These are phyloP conservation scores for Wilcoxina mikolae DNA, from an alignment of 495 filamentous ascomycete genomes.

Conservation along the genomic window DNA sequence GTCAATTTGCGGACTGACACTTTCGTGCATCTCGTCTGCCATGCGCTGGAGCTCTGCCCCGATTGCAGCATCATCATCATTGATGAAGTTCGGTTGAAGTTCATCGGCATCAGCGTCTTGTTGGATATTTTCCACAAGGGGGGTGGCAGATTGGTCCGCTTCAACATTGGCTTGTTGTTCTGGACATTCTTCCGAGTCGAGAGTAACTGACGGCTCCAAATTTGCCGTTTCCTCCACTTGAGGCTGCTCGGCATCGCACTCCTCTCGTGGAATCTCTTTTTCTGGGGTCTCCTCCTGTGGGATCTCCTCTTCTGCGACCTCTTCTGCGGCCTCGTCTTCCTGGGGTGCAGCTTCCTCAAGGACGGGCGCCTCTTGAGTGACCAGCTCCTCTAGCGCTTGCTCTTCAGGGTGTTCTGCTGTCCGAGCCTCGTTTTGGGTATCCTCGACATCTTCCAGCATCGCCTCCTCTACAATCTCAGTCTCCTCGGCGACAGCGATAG, in stretches of 20 bases:
- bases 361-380: background rate
- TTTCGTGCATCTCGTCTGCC: background rate
- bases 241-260: background rate
- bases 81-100: too few species aligned
- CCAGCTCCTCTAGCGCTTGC: background rate
- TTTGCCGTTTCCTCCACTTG: background rate
- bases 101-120: background rate
- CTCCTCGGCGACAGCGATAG: background rate
- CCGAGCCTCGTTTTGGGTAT: too few species aligned
- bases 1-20: background rate
- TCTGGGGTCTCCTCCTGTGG: background rate
- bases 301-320: slow-evolving; percentile 1
- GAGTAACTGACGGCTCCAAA: too few species aligned
- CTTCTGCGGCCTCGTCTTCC: background rate
- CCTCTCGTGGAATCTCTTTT: background rate
- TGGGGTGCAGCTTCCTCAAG: background rate
- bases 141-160: background rate
- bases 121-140: background rate
- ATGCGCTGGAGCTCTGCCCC: background rate
- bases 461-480: background rate
- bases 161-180: background rate
- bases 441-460: background rate
- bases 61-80: too few species aligned
- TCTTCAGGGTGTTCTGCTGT: too few species aligned
- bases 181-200: too few species aligned